Evolutionary conservation across 2,329 filamentous ascomycete genomes (phyloP), one percentile per base, ranked within the genome.

Genomic region (Aspergillus hortae): DNA sequence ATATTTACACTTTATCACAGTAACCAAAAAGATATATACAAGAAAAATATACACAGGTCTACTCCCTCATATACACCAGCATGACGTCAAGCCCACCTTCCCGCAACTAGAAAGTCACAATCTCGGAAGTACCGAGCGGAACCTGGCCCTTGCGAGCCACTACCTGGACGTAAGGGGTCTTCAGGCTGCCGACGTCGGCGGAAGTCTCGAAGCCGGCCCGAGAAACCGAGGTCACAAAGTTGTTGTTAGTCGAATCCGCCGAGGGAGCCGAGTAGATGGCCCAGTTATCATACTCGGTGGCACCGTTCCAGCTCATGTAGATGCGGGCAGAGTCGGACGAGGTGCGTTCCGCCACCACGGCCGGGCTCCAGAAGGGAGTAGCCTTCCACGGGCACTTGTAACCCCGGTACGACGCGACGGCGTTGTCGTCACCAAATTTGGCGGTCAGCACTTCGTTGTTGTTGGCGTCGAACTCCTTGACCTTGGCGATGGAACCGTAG

Each of bases 291-390:
- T 71, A 64, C 54, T 71, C 70, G 0, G 69, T 72, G 4, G 68
- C 69, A 7, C 68, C 68, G 43, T 68, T 69, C 69, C 69, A 71
- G 59, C 69, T 72, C 65, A 72, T 71, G 52, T 65, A 64, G n/a
- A 70, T 52, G 15, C 49, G 41, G 0, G 62, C 65, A 1, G 51
- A 49, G 12, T 53, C 48, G 25, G 58, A 47, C 6, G 52, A 45
- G 35, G 51, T 56, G 12, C 52, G 56, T 23, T 47, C 40, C 4
- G 62, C 54, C 5, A 63, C 57, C 4, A 64, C 30, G n/a, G 52
- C 55, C 15, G 67, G 67, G 38, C 55, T 35, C 57, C 62, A 67
- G 56, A 61, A 64, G 0, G 67, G 67, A 1, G 62, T 68, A 6
- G 65, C 67, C 44, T 60, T 59, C 70, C 69, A 73, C 25, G 63